These are phyloP conservation scores for Globisporangium barbulae DNA, from an alignment of 352 stramenopile species.

Conservation along the genomic window DNA sequence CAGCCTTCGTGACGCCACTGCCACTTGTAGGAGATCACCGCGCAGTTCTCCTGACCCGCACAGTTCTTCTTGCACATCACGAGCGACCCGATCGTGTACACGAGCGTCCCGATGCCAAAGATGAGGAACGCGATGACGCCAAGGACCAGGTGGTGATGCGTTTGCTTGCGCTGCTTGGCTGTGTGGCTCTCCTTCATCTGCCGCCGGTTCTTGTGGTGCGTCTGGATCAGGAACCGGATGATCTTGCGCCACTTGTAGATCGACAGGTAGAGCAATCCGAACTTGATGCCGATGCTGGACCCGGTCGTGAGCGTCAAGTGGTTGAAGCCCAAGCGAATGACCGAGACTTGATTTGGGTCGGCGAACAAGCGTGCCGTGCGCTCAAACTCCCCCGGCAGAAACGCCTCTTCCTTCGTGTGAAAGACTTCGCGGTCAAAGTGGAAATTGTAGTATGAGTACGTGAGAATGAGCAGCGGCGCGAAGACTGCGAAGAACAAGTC, in stretches of 20 bases:
- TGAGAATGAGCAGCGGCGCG: slow-evolving; percentile 36
- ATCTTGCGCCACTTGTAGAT: slow-evolving; percentile 27
- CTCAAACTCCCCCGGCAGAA: slow-evolving; percentile 31
- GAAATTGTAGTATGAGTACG: slow-evolving; percentile 42
- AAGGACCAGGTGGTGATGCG: slow-evolving; percentile 15
- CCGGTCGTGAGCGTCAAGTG: slow-evolving; percentile 38
- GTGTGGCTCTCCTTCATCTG: slow-evolving; percentile 13
- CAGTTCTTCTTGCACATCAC: slow-evolving; percentile 13
- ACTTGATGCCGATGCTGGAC: slow-evolving; percentile 18
- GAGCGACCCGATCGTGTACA: slow-evolving; percentile 18
- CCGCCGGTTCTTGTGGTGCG: slow-evolving; percentile 9
- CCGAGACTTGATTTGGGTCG: slow-evolving; percentile 35
- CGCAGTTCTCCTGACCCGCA: slow-evolving; percentile 8
- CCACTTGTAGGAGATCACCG: slow-evolving; percentile 21
- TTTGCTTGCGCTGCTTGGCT: slow-evolving; percentile 12
- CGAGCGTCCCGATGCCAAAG: slow-evolving; percentile 9
- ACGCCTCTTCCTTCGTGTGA: slow-evolving; percentile 25
- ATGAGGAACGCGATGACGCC: slow-evolving; percentile 14
- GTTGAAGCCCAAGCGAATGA: slow-evolving; percentile 42
- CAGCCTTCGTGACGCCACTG: background rate
- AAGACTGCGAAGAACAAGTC: slow-evolving; percentile 67
- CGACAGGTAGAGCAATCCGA: slow-evolving; percentile 18
- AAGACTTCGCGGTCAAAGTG: slow-evolving; percentile 38
- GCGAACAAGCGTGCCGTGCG: slow-evolving; percentile 39
- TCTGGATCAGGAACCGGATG: slow-evolving; percentile 17